phyloP scores from a whole-genome alignment of 2,329 filamentous ascomycete species.

The Apiospora aurea region DNA sequence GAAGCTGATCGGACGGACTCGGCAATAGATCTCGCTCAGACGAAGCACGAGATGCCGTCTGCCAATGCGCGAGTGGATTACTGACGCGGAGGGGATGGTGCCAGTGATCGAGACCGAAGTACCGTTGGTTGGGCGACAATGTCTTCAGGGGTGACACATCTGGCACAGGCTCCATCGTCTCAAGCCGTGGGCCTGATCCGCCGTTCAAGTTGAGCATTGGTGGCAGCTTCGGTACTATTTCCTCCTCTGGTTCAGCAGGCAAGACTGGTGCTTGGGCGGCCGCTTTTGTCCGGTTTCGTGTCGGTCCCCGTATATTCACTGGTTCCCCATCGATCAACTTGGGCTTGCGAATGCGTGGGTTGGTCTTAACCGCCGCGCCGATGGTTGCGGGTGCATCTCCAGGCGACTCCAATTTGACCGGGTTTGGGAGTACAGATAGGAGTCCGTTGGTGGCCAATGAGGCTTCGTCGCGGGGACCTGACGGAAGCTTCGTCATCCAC shows the following conservation, averaged over 20 bases:
- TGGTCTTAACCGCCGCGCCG: constrained; percentile 58
- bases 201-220: constrained; percentile 37
- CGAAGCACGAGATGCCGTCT: constrained; percentile 31
- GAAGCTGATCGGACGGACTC: constrained; percentile 43
- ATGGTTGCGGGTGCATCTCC: constrained; percentile 48
- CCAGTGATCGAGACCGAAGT: constrained; percentile 34
- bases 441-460: background rate
- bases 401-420: constrained; percentile 22
- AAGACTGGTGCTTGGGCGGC: constrained; percentile 16
- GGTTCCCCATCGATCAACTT: constrained; percentile 39
- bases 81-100: constrained; percentile 39
- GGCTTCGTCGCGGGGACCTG: background rate
- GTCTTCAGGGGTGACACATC: constrained; percentile 38
- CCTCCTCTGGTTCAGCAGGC: background rate
- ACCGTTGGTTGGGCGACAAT: constrained; percentile 30
- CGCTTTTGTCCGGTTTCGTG: background rate
- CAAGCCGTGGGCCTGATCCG: constrained; percentile 34
- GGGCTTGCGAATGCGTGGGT: constrained; percentile 54
- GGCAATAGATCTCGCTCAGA: constrained; percentile 37
- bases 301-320: background rate
- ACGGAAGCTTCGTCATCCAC: background rate
- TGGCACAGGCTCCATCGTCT: constrained; percentile 38
- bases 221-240: constrained; percentile 34
- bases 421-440: background rate
- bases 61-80: constrained; percentile 37